A percentile compares a stretch with the other conserved stretches of the same genome.
Evolutionary conservation across 2,329 filamentous ascomycete species (phyloP).

Genomic region (Fusarium anguioides): DNA sequence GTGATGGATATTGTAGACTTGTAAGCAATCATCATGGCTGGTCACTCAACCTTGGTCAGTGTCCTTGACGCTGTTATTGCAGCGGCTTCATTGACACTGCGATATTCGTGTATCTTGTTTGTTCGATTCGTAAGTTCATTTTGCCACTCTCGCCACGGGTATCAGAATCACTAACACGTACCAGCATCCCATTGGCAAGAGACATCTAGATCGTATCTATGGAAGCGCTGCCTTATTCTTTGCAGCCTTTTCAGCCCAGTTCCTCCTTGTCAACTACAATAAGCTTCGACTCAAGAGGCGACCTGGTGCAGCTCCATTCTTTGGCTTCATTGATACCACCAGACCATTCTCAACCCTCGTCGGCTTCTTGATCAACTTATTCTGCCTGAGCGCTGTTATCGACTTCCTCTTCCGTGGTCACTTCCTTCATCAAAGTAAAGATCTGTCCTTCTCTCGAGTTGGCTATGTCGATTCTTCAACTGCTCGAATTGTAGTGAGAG

Average conservation of each 20-base stretch:
- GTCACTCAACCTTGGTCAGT: rapidly evolving
- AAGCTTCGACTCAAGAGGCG: not conserved
- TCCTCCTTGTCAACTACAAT: not conserved
- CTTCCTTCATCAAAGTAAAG: not conserved
- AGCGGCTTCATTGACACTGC: not conserved
- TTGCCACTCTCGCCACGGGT: too few species aligned
- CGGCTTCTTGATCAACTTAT: not conserved
- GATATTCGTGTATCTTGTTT: not conserved
- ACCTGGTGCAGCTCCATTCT: rapidly evolving
- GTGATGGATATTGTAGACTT: rapidly evolving
- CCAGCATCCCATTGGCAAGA: not conserved
- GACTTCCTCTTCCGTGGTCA: not conserved
- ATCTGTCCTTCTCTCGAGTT: not conserved
- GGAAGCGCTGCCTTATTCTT: not conserved
- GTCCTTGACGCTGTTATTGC: not conserved
- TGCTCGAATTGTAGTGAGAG: not conserved
- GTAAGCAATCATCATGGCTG: rapidly evolving
- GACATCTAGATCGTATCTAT: not conserved
- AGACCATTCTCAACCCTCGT: rapidly evolving
- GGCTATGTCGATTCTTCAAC: not conserved
- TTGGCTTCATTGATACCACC: not conserved
- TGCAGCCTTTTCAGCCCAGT: not conserved
- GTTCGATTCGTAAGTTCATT: not conserved
- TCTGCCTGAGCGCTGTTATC: not conserved
- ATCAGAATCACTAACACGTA: not conserved